Evolutionary conservation across 1,284 basidiomycete species (phyloP), one percentile per base, ranked within the genome.

Genomic region (Leccinum griseonigrum): DNA sequence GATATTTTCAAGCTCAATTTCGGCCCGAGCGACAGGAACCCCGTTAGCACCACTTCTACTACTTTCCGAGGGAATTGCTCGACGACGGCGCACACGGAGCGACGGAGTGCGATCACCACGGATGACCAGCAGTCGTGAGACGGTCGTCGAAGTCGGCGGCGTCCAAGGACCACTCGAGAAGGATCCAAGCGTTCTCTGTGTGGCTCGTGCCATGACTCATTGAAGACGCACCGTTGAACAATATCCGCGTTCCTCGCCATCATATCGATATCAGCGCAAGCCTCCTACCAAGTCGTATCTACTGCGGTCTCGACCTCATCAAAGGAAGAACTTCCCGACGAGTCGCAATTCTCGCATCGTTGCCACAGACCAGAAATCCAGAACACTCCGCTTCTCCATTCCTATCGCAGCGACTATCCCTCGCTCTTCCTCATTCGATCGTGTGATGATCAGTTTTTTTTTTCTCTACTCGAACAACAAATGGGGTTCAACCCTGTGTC

Each of bases 201-300:
- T 5, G 54, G 50, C 40, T 43, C 40, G n/a, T 43, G 40, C 40
- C 9, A 46, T 40, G 32, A 54, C 22, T 22, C 22, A 22, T 59
- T 29, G 32, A 50, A 59, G 40, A 46, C 38, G 40, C 18, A 43
- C 50, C 32, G 55, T 51, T 54, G 46, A 50, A 13, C 48, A 46
- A 68, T 59, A 13, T 67, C 66, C 68, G 66, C 36, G 58, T 58
- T 68, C 57, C 56, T 68, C 68, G 68, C 46, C 31, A 46, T 55
- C 29, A 22, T 36, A 14, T 36, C 14, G 34, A 36, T 36, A 36
- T 36, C 5, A 36, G 13, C 13, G 34, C 34, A 36, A 36, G 34
- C 34, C 34, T 36, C 34, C 34, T 36, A 36, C 40, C 40, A 43
- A 43, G 40, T 43, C 43, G 43, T 46, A 18, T 18, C 18, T 46